A percentile compares a stretch with the other conserved stretches of the same genome.
Evolutionary conservation across 208 protist genomes (phyloP).

Genomic region (Crithidia fasciculata): DNA sequence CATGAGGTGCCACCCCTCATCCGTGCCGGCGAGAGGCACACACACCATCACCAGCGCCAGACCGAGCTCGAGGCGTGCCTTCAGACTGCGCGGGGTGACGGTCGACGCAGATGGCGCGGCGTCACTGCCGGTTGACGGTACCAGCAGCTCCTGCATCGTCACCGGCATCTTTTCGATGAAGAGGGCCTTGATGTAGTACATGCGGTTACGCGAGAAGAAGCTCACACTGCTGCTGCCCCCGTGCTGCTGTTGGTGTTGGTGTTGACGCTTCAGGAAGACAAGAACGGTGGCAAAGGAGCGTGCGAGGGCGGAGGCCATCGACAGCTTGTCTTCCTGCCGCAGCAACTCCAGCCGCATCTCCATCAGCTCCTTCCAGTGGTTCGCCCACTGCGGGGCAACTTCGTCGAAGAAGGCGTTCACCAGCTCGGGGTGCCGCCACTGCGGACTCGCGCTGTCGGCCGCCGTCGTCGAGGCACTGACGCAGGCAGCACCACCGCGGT

Average conservation of each 20-base stretch:
- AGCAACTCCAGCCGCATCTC: slow-evolving; percentile 62
- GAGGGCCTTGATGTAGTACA: slow-evolving; percentile 52
- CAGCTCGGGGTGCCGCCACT: slow-evolving; percentile 42
- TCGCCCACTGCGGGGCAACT: slow-evolving; percentile 54
- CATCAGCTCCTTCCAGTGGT: slow-evolving; percentile 81
- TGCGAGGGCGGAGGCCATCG: slow-evolving; percentile 53
- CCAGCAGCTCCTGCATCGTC: slow-evolving; percentile 65
- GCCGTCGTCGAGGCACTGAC: neutral
- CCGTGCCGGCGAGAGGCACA: slow-evolving; percentile 46
- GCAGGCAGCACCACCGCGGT: neutral
- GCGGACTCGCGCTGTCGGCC: neutral
- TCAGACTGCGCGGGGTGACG: slow-evolving; percentile 9
- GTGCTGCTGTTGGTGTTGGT: slow-evolving; percentile 36
- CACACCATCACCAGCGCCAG: slow-evolving; percentile 55
- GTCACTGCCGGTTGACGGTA: neutral
- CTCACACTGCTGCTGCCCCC: neutral
- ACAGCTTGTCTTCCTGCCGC: slow-evolving; percentile 52
- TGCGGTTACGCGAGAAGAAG: slow-evolving; percentile 28
- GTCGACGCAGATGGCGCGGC: neutral
- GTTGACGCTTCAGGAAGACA: slow-evolving; percentile 52
- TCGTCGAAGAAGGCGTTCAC: slow-evolving; percentile 58
- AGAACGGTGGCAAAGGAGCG: slow-evolving; percentile 48
- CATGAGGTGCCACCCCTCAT: slow-evolving; percentile 63
- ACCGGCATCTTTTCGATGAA: slow-evolving; percentile 69
- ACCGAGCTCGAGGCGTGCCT: slow-evolving; percentile 45